A percentile compares a stretch with the other conserved stretches of the same genome.
These are phyloP conservation scores for Diaporthe amygdali DNA, from an alignment of 2,329 filamentous ascomycete genomes.

Conservation along the genomic window DNA sequence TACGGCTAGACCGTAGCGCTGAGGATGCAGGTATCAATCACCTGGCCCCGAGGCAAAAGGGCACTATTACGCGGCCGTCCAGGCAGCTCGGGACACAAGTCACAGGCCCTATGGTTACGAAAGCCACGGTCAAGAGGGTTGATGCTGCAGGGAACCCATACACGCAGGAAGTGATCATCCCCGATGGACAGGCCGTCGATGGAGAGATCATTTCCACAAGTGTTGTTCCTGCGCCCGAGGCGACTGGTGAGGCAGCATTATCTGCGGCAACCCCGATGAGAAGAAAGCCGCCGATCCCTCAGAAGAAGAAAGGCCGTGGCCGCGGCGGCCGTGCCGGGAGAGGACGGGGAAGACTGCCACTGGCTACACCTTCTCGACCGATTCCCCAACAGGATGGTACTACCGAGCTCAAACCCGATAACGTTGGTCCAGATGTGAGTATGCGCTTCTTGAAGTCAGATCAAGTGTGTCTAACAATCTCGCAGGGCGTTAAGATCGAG, in stretches of 20 bases:
- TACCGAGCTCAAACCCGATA: constrained; percentile 44
- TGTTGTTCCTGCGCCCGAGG: constrained; percentile 59
- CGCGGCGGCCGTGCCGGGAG: constrained; percentile 80
- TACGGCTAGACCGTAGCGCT: constrained; percentile 65
- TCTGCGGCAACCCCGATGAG: constrained; percentile 46
- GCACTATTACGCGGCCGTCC: constrained; percentile 61
- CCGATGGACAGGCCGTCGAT: constrained; percentile 79
- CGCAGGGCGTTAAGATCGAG: constrained; percentile 45
- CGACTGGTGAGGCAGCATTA: constrained; percentile 59
- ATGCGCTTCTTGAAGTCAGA: not conserved
- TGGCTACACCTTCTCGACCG: constrained; percentile 36
- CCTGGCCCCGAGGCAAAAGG: constrained; percentile 65
- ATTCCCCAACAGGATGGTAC: constrained; percentile 44
- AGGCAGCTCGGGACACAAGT: constrained; percentile 51
- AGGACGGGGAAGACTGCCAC: constrained; percentile 65
- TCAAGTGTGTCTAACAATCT: constrained; percentile 26
- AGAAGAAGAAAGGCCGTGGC: constrained; percentile 70
- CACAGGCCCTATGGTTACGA: constrained; percentile 67
- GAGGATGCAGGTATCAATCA: constrained; percentile 65
- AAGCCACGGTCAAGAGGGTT: constrained; percentile 78
- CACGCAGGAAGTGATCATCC: constrained; percentile 82
- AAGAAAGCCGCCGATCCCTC: constrained; percentile 75
- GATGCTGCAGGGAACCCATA: constrained; percentile 83
- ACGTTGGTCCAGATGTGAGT: constrained; percentile 45
- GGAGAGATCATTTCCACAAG: constrained; percentile 77